Conservation (phyloP, 192 early-diverging fungal species). For the Funneliformis geosporum region DNA sequence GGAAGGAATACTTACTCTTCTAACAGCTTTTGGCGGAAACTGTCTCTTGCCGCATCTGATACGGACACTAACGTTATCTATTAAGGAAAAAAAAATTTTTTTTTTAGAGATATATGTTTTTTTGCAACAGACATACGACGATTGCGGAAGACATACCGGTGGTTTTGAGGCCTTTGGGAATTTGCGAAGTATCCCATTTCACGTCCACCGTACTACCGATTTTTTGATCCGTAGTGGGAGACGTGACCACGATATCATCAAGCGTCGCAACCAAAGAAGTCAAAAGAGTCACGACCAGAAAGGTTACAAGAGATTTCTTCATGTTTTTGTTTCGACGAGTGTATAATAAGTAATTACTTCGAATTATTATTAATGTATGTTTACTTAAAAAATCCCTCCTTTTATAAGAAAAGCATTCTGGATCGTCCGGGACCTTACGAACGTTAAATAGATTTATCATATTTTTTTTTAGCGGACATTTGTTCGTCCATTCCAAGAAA, state of each 20-base stretch:
- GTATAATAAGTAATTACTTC: neutral
- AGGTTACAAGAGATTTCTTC: neutral
- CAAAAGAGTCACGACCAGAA: neutral
- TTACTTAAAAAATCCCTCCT: too few species aligned
- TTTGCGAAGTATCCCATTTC: neutral
- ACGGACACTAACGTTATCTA: constrained; percentile 8
- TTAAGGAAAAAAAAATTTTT: neutral
- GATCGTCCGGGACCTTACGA: too few species aligned
- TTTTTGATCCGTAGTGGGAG: neutral
- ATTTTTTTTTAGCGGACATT: too few species aligned
- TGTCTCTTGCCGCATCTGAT: neutral
- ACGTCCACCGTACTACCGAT: neutral
- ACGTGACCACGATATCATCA: neutral
- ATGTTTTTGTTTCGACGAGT: neutral
- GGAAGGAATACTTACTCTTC: too few species aligned
- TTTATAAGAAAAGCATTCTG: too few species aligned
- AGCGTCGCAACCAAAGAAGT: neutral
- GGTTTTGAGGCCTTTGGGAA: neutral
- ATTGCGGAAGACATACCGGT: neutral
- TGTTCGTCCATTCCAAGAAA: too few species aligned
- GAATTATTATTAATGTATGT: neutral
- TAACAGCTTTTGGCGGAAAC: neutral
- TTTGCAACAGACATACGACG: neutral
- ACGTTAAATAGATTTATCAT: too few species aligned
- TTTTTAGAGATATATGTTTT: neutral